Conservation (phyloP, 331 rosid genomes). For the Rosa hybrid region DNA sequence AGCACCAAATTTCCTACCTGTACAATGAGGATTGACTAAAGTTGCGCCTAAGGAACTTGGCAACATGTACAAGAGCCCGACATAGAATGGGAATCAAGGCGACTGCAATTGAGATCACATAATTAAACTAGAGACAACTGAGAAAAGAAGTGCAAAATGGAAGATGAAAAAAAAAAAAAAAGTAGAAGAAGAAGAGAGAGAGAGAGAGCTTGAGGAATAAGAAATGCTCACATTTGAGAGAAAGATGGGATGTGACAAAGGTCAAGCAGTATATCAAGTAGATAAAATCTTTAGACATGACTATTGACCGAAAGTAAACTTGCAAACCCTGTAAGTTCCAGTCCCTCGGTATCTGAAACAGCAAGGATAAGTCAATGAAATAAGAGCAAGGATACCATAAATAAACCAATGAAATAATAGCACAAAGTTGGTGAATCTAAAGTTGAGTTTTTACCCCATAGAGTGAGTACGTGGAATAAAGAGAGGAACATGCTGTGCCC, state of each 20-base stretch:
- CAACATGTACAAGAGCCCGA: conserved; percentile 77
- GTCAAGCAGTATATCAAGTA: conserved; percentile 76
- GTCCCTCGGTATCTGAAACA: conserved; percentile 82
- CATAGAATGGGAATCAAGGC: conserved; percentile 90
- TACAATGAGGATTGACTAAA: conserved; percentile 82
- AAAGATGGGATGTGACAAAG: conserved; percentile 75
- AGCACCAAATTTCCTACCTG: conserved; percentile 53
- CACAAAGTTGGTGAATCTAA: conserved; percentile 16
- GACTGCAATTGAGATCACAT: conserved; percentile 56
- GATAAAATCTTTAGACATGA: conserved; percentile 80
- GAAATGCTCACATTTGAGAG: conserved; percentile 75
- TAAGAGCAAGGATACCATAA: conserved; percentile 12
- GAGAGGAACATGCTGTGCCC: conserved; percentile 85
- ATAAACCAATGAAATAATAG: conserved; percentile 4
- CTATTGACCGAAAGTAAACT: conserved; percentile 73
- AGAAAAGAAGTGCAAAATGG: neutral
- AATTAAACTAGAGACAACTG: conserved; percentile 19
- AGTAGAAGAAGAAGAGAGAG: neutral
- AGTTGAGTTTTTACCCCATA: conserved; percentile 63
- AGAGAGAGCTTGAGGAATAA: conserved; percentile 15
- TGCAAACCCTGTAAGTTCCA: conserved; percentile 93
- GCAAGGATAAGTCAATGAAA: conserved; percentile 27
- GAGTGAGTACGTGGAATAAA: conserved; percentile 69
- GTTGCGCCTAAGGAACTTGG: conserved; percentile 92
- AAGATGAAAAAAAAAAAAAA: neutral